Evolutionary conservation across 2,329 filamentous ascomycete genomes (phyloP), one percentile per base, ranked within the genome.

Genomic region (Cytospora piceae): DNA sequence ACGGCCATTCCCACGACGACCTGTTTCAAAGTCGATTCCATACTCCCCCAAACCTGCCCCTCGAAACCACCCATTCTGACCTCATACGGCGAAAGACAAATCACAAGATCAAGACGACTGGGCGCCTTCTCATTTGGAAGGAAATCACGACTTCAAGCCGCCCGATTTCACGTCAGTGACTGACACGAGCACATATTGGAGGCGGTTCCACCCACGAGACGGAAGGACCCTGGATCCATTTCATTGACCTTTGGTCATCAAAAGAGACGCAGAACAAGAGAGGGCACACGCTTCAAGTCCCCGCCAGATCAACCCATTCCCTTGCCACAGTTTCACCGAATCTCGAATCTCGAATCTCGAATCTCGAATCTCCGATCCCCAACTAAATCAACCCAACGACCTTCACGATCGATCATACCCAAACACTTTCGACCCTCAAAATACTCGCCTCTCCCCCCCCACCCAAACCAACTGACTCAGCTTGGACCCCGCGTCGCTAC

Each of bases 401-500:
- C 34, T 42, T 61, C 49, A 42, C 14, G 24, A 42, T 34, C 49
- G 58, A 29, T 22, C 32, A 20, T 29, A 34, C 17, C 29, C 55
- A 59, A 46, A 53, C 32, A 34, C 27, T 59, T n/a, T 54, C 56
- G 62, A 55, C 17, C 24, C 46, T 29, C 34, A 37, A 15, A 27
- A 27, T 14, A 29, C 11, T 49, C 39, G 63, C 58, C 63, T 61
- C 54, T 24, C 49, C 39, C 37, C 14, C 29, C 39, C 63, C 51
- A n/a, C n/a, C n/a, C n/a, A 3, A 22, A 37, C 29, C 52, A 49
- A 55, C 66, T 62, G 66, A 67, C 63, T 67, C 66, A 67, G 66
- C 66, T 59, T 67, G 66, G 66, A 67, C 66, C 66, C 66, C 66
- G 66, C 66, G 66, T 63, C 66, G 57, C 55, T 66, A 31, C 55